Percentiles rank a stretch among this genome's conserved stretches.
phyloP scores from a whole-genome alignment of 2,329 filamentous ascomycete species.

The Aureobasidium sp. region DNA sequence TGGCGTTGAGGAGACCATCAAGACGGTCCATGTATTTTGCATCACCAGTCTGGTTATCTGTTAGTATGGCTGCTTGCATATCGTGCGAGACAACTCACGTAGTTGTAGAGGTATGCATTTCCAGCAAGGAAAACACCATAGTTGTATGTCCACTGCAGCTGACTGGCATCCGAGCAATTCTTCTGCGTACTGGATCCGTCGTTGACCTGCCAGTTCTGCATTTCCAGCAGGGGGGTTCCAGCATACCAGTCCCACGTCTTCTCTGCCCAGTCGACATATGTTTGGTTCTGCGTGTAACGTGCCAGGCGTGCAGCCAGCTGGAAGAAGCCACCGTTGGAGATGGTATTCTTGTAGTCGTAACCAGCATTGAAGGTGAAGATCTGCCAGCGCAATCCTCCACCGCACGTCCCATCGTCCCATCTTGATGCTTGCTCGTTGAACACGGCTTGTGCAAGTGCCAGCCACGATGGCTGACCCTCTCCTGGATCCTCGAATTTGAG shows the following conservation, averaged over 20 bases:
- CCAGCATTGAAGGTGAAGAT: slow-evolving; percentile 70
- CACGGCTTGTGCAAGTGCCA: slow-evolving; percentile 34
- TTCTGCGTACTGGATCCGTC: slow-evolving; percentile 46
- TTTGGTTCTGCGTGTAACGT: slow-evolving; percentile 68
- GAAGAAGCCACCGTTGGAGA: slow-evolving; percentile 52
- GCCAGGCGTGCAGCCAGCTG: slow-evolving; percentile 59
- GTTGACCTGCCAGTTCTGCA: slow-evolving; percentile 42
- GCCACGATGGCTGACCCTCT: slow-evolving; percentile 31
- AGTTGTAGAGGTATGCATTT: slow-evolving; percentile 55
- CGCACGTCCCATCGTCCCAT: slow-evolving; percentile 27
- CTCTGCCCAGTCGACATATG: slow-evolving; percentile 68
- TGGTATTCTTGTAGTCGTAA: slow-evolving; percentile 50
- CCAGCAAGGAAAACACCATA: slow-evolving; percentile 59
- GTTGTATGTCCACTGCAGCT: slow-evolving; percentile 57
- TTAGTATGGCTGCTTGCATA: neutral
- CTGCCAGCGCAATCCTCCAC: slow-evolving; percentile 43
- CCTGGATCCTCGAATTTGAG: slow-evolving; percentile 37
- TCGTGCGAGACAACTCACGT: slow-evolving; percentile 26
- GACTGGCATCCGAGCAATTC: slow-evolving; percentile 45
- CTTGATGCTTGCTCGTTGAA: slow-evolving; percentile 29
- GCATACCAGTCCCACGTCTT: slow-evolving; percentile 54
- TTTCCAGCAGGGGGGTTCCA: slow-evolving; percentile 43
- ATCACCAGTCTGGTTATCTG: slow-evolving; percentile 9
- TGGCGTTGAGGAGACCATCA: slow-evolving; percentile 26
- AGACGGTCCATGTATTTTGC: slow-evolving; percentile 21